These are phyloP conservation scores for Spathaspora sp. DNA, from an alignment of 1,139 yeast genomes.

Conservation along the genomic window DNA sequence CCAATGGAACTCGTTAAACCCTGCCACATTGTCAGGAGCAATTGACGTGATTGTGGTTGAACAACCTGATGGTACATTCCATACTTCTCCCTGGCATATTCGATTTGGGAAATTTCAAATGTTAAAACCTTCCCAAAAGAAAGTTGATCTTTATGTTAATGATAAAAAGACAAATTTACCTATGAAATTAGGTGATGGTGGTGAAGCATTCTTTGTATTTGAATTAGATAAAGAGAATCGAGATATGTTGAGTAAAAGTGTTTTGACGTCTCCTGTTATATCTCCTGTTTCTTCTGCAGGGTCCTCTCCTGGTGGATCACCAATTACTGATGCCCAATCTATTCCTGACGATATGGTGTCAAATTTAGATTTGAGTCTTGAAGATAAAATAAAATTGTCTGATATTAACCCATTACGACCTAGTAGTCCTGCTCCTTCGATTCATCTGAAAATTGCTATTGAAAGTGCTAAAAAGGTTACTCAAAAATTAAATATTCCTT, in stretches of 20 bases:
- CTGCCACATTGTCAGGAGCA: constrained; percentile 95
- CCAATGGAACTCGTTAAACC: constrained; percentile 96
- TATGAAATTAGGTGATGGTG: constrained; percentile 96
- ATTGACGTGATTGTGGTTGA: constrained; percentile 97
- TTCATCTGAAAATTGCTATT: constrained; percentile 44
- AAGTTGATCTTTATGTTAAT: constrained; percentile 84
- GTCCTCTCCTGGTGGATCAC: constrained; percentile 32
- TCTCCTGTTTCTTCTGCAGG: constrained; percentile 77
- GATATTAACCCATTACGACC: constrained; percentile 18
- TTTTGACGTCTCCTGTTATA: constrained; percentile 88
- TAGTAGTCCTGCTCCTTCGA: constrained; percentile 20
- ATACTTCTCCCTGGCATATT: constrained; percentile 96
- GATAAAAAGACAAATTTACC: constrained; percentile 81
- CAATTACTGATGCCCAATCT: constrained; percentile 5
- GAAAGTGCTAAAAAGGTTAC: constrained; percentile 72
- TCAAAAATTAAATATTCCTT: constrained; percentile 77
- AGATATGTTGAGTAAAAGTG: constrained; percentile 65
- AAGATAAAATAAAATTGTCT: constrained; percentile 26
- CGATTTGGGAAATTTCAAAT: constrained; percentile 93
- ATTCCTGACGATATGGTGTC: constrained; percentile 29
- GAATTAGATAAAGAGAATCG: constrained; percentile 72
- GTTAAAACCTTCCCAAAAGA: constrained; percentile 93
- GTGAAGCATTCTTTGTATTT: constrained; percentile 96
- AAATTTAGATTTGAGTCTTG: constrained; percentile 35
- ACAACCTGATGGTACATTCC: constrained; percentile 75